phyloP scores from a whole-genome alignment of 1,284 basidiomycete genomes.

The Ustilago lituana region DNA sequence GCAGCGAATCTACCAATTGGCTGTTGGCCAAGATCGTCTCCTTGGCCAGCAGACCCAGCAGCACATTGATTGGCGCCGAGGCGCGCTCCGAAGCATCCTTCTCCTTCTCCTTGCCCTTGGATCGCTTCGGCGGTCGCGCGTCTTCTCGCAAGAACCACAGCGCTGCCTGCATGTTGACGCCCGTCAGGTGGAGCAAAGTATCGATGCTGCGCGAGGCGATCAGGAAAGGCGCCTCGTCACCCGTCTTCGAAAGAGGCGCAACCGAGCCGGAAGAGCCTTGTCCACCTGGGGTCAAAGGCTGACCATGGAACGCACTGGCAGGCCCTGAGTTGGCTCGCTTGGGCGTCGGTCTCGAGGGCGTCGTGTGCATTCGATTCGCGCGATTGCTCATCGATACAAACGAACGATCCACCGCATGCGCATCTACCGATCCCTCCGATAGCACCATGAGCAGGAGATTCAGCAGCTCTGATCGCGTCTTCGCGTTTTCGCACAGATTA shows the following conservation, averaged over 20 bases:
- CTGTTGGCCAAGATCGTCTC: conserved; percentile 59
- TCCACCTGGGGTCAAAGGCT: conserved; percentile 10
- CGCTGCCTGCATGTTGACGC: conserved; percentile 56
- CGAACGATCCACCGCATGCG: conserved; percentile 89
- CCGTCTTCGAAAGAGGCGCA: conserved; percentile 62
- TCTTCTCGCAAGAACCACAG: conserved; percentile 65
- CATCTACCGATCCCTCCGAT: conserved; percentile 92
- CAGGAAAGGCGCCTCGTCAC: conserved; percentile 66
- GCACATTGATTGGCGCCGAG: conserved; percentile 56
- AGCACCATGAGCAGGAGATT: conserved; percentile 90
- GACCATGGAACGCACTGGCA: conserved; percentile 24
- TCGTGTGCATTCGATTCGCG: conserved; percentile 48
- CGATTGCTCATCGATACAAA: conserved; percentile 80
- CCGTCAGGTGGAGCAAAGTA: conserved; percentile 57
- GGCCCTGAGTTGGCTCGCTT: conserved; percentile 44
- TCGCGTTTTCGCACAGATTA: conserved; percentile 93
- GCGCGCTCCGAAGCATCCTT: conserved; percentile 31
- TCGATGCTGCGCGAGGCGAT: conserved; percentile 65
- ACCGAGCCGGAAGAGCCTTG: conserved; percentile 14
- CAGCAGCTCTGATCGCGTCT: conserved; percentile 89
- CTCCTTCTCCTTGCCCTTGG: conserved; percentile 57
- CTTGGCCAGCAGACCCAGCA: conserved; percentile 60
- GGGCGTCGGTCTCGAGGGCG: conserved; percentile 55
- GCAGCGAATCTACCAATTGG: conserved; percentile 62
- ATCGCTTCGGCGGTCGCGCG: conserved; percentile 43